Conservation (phyloP, 2,329 filamentous ascomycete species). For the Cordyceps fumosorosea region DNA sequence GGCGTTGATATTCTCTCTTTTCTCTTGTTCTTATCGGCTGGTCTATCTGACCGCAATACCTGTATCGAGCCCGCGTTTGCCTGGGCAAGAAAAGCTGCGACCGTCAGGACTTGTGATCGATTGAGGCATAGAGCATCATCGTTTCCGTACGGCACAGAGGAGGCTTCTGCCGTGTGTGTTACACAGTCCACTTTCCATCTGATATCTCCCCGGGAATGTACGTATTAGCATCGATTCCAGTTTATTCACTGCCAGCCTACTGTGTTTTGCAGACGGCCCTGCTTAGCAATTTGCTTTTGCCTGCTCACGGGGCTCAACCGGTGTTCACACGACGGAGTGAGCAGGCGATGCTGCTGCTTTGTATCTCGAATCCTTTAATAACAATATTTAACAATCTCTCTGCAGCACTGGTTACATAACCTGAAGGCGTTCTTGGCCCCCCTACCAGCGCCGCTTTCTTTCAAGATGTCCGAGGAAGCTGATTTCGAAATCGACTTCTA, state of each 20-base stretch:
- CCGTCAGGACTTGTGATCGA: constrained; percentile 19
- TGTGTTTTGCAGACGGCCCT: constrained; percentile 19
- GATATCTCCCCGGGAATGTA: constrained; percentile 39
- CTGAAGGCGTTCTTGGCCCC: not conserved
- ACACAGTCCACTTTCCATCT: constrained; percentile 22
- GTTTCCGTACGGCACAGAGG: constrained; percentile 33
- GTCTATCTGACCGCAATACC: constrained; percentile 9
- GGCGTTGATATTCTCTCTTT: not conserved
- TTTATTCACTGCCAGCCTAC: constrained; percentile 27
- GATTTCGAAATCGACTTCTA: constrained; percentile 70
- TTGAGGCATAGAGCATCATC: constrained; percentile 59
- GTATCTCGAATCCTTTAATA: constrained; percentile 14
- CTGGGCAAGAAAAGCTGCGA: constrained; percentile 1
- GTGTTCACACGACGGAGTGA: not conserved
- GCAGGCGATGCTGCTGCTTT: not conserved
- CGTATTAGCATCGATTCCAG: constrained; percentile 44
- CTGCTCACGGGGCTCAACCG: not conserved
- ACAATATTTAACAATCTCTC: constrained; percentile 12
- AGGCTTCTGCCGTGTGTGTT: constrained; percentile 34
- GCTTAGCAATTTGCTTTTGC: not conserved
- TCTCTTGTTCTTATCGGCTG: constrained; percentile 4
- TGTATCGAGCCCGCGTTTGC: constrained; percentile 9
- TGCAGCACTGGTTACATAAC: constrained; percentile 9
- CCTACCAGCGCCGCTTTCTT: not conserved
- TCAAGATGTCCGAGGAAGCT: constrained; percentile 60